Conservation (phyloP, 1,284 basidiomycete genomes). For the Ustilago tritici region DNA sequence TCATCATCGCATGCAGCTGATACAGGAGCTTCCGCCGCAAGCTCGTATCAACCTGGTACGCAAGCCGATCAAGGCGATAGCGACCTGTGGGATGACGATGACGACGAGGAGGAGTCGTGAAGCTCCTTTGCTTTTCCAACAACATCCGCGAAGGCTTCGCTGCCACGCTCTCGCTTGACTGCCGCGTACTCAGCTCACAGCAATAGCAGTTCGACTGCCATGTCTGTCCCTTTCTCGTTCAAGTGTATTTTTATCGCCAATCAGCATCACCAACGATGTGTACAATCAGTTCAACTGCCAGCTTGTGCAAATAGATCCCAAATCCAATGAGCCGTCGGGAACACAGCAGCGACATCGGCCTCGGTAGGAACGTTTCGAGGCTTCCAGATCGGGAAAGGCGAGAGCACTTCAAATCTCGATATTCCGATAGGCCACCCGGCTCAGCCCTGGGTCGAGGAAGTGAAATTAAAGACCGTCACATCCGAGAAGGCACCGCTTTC, state of each 20-base stretch:
- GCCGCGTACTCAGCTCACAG: neutral
- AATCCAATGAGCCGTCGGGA: no score
- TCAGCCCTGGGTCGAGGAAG: no score
- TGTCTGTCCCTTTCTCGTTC: neutral
- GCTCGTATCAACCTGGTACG: neutral
- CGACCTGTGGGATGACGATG: slow-evolving; percentile 54
- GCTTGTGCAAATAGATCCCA: no score
- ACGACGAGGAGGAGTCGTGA: slow-evolving; percentile 2
- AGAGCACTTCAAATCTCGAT: no score
- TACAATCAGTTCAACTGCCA: neutral
- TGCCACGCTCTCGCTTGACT: neutral
- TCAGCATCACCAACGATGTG: neutral
- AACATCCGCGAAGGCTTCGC: neutral
- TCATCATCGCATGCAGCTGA: neutral
- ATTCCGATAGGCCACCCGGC: no score
- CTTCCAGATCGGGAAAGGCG: no score
- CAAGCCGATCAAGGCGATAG: slow-evolving; percentile 33
- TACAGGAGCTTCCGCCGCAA: neutral
- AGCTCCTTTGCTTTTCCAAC: neutral
- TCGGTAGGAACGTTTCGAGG: no score
- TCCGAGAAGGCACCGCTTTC: neutral
- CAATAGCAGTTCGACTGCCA: neutral
- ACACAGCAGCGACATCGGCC: no score
- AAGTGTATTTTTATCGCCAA: neutral
- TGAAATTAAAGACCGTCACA: slow-evolving; percentile 9